These are phyloP conservation scores for Metschnikowia aberdeeniae DNA, from an alignment of 805 yeast species.

Conservation along the genomic window DNA sequence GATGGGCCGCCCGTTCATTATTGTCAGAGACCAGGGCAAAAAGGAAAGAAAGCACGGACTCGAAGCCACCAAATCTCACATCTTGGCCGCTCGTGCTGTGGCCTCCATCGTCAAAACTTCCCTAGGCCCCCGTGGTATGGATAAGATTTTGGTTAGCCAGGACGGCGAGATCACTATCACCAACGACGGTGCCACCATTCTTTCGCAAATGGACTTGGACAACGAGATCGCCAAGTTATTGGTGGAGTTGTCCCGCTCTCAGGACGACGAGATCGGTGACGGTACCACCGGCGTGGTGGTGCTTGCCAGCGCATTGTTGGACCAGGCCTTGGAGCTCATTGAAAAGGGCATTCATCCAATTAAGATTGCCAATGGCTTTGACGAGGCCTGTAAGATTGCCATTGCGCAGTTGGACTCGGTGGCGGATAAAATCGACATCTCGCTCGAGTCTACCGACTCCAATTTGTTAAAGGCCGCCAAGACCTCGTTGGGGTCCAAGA, in stretches of 20 bases:
- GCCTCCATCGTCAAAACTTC: constrained; percentile 90
- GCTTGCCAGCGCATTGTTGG: constrained; percentile 87
- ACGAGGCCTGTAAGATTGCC: constrained; percentile 93
- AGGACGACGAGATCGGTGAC: constrained; percentile 98
- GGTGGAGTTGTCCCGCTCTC: constrained; percentile 90
- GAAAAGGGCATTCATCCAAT: constrained; percentile 98
- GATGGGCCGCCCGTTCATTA: constrained; percentile 97
- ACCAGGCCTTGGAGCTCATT: constrained; percentile 89
- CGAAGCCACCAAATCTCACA: constrained; percentile 68
- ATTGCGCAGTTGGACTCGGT: constrained; percentile 67
- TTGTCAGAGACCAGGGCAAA: constrained; percentile 81
- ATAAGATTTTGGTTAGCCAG: constrained; percentile 88
- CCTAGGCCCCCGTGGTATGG: constrained; percentile 97
- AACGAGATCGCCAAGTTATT: constrained; percentile 93
- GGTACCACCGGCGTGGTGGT: constrained; percentile 99
- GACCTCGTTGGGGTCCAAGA: constrained; percentile 92
- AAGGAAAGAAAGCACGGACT: constrained; percentile 60
- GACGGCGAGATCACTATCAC: constrained; percentile 98
- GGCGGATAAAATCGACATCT: constrained; percentile 61
- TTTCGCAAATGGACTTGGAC: constrained; percentile 92
- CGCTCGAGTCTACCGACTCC: constrained; percentile 44
- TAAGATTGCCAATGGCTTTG: constrained; percentile 94
- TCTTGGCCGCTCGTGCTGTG: constrained; percentile 91
- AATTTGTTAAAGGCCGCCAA: constrained; percentile 85
- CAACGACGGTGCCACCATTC: constrained; percentile 96